Conservation (phyloP, 768 basidiomycete species). For the Kwoniella mangroviensis region DNA sequence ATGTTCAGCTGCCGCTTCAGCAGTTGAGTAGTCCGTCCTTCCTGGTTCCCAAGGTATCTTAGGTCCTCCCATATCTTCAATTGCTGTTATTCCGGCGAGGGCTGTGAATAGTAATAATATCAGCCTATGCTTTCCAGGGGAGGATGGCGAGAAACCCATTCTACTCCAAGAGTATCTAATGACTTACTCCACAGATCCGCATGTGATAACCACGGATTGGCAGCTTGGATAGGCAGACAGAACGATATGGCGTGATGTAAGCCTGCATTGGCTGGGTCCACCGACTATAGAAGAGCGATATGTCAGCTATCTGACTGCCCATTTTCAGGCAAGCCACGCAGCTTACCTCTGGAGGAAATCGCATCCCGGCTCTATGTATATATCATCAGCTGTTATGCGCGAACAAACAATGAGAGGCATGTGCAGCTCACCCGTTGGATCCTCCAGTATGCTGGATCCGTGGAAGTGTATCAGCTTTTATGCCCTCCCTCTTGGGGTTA, state of each 20-base stretch:
- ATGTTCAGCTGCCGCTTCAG: constrained; percentile 49
- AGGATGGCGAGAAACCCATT: constrained; percentile 3
- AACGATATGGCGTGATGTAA: constrained; percentile 57
- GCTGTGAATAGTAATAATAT: constrained; percentile 57
- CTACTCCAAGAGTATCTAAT: constrained; percentile 47
- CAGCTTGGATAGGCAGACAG: constrained; percentile 55
- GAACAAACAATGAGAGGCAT: background rate
- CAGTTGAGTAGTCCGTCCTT: constrained; percentile 54
- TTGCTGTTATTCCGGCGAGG: constrained; percentile 56
- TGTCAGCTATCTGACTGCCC: constrained; percentile 3
- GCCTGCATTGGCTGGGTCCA: constrained; percentile 53
- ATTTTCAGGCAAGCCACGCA: background rate
- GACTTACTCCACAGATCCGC: constrained; percentile 55
- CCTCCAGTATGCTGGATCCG: constrained; percentile 50
- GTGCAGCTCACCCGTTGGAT: constrained; percentile 45
- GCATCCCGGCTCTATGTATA: constrained; percentile 50
- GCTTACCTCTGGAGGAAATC: constrained; percentile 52
- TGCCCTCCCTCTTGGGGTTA: background rate
- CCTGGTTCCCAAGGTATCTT: constrained; percentile 57
- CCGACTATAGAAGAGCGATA: constrained; percentile 34
- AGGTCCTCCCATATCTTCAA: constrained; percentile 56
- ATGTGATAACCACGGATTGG: constrained; percentile 58
- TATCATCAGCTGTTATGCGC: constrained; percentile 18
- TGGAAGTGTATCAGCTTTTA: background rate
- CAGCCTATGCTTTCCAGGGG: background rate